These are phyloP conservation scores for Colletotrichum sidae DNA, from an alignment of 2,329 filamentous ascomycete species.

Conservation along the genomic window DNA sequence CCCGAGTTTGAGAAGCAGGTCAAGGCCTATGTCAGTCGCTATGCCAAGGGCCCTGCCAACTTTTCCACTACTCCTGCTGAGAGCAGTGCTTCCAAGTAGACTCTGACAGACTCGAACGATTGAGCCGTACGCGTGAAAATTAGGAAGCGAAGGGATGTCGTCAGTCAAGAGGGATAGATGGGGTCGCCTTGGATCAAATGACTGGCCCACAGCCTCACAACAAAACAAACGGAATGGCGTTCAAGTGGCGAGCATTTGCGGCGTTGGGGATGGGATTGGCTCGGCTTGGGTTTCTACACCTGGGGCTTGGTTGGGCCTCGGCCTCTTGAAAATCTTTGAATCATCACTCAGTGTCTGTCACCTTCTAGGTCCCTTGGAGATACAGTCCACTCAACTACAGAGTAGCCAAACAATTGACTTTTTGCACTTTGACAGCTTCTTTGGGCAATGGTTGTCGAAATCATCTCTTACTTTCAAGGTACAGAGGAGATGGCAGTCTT, in stretches of 20 bases:
- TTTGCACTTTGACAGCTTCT: not conserved
- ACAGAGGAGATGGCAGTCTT: constrained; percentile 25
- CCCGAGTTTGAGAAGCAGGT: constrained; percentile 80
- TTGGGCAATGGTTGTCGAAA: not conserved
- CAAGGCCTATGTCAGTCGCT: constrained; percentile 77
- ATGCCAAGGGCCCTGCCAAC: constrained; percentile 65
- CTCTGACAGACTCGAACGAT: no score
- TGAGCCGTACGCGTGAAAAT: not conserved
- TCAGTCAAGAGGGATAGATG: no score
- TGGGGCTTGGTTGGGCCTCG: not conserved
- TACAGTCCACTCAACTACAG: not conserved
- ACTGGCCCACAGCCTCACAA: not conserved
- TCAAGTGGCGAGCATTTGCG: constrained; percentile 12
- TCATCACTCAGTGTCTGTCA: no score
- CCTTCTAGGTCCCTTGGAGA: not conserved
- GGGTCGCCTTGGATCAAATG: not conserved
- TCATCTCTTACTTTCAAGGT: not conserved
- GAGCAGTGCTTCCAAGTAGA: no score
- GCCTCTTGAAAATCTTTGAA: not conserved
- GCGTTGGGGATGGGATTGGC: constrained; percentile 17
- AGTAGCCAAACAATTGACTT: not conserved
- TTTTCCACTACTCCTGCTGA: constrained; percentile 43
- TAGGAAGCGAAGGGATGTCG: not conserved
- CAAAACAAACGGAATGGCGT: constrained; percentile 4
- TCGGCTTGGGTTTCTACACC: not conserved